These are phyloP conservation scores for Adansonia gregorii DNA, from an alignment of 441 rosid genomes.

Conservation along the genomic window DNA sequence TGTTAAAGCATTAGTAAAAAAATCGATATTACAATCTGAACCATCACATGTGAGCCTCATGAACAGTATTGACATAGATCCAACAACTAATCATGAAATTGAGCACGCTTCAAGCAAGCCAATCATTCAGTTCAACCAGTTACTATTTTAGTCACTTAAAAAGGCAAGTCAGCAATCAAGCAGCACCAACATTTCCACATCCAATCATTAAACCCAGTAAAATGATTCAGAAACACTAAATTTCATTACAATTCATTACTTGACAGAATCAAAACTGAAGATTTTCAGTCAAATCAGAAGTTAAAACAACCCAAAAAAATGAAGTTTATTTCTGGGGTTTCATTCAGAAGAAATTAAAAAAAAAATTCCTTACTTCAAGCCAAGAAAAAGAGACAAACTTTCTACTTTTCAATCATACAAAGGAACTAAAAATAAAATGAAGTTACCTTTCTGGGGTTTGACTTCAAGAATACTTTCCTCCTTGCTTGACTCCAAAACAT, in stretches of 20 bases:
- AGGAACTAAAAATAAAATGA: background rate
- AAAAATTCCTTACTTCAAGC: slow-evolving; percentile 8
- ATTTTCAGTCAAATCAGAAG: background rate
- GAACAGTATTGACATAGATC: slow-evolving; percentile 11
- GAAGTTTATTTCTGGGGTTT: slow-evolving; percentile 28
- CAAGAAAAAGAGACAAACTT: background rate
- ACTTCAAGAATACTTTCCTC: slow-evolving; percentile 26
- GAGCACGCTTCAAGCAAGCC: slow-evolving; percentile 11
- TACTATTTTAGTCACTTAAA: background rate
- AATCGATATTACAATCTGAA: background rate
- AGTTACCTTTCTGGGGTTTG: slow-evolving; percentile 36
- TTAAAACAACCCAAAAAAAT: background rate
- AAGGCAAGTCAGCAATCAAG: background rate
- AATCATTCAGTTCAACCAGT: background rate
- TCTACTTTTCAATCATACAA: background rate
- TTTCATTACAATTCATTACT: background rate
- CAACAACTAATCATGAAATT: background rate
- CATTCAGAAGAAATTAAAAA: background rate
- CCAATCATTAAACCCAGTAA: background rate
- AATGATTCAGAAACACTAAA: slow-evolving; percentile 2
- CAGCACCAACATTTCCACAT: background rate
- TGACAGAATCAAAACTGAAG: background rate
- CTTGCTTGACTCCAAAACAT: slow-evolving; percentile 26
- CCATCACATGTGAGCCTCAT: background rate
- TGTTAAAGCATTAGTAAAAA: background rate